Percentiles rank a stretch among this genome's conserved stretches.
Evolutionary conservation across 169 alveolate genomes (phyloP).

Genomic region (Eimeria zaria): DNA sequence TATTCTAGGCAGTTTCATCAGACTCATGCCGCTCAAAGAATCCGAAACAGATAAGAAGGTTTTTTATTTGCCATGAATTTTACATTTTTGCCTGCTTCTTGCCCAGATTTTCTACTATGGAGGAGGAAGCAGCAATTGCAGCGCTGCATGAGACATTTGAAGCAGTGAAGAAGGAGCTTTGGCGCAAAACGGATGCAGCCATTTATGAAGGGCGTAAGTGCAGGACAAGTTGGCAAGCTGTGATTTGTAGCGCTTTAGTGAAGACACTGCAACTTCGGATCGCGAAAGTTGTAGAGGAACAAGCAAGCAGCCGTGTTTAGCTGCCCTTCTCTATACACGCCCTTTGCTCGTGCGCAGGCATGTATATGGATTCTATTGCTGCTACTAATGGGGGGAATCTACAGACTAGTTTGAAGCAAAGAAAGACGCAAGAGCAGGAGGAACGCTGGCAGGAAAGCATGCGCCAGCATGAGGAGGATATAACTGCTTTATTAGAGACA

Average conservation of each 20-base stretch:
- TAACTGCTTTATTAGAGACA: neutral
- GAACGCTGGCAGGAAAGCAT: neutral
- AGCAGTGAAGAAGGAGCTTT: neutral
- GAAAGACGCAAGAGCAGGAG: conserved; percentile 29
- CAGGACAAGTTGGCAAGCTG: neutral
- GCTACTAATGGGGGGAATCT: neutral
- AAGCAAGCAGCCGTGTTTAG: neutral
- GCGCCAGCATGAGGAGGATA: conserved; percentile 2
- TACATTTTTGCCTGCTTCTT: neutral
- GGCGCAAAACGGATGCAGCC: conserved; percentile 21
- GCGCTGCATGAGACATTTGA: neutral
- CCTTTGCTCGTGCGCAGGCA: neutral
- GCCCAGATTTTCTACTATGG: conserved; percentile 3
- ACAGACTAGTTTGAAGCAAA: neutral
- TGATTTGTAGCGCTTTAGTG: neutral
- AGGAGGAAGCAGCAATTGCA: conserved; percentile 18
- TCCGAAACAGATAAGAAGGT: neutral
- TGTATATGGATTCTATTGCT: neutral
- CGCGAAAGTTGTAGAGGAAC: neutral
- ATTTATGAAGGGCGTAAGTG: conserved; percentile 23
- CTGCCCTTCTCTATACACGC: neutral
- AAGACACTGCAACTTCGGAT: neutral
- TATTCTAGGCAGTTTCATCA: neutral
- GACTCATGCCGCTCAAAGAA: neutral
- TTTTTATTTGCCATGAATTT: neutral